Percentiles rank a stretch among this genome's conserved stretches.
These are phyloP conservation scores for Lentithecium fluviatile DNA, from an alignment of 495 filamentous ascomycete genomes.

Conservation along the genomic window DNA sequence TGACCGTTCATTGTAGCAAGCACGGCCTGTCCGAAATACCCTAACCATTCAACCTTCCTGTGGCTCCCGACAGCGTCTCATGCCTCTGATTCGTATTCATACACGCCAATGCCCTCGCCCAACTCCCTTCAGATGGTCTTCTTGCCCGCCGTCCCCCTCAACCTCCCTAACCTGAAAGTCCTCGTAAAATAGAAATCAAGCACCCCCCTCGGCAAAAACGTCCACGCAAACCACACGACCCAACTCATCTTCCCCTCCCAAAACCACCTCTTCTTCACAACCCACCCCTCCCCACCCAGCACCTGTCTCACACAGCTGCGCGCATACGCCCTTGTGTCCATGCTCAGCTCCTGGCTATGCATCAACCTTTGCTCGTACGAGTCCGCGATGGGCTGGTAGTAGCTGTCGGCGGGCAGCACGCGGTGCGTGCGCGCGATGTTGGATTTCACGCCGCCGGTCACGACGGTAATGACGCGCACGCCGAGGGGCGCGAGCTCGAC, in stretches of 20 bases:
- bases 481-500: slow-evolving; percentile 54
- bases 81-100: no score
- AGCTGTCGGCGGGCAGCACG: slow-evolving; percentile 47
- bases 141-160: slow-evolving; percentile 15
- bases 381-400: slow-evolving; percentile 54
- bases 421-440: slow-evolving; percentile 57
- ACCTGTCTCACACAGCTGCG: slow-evolving; percentile 56
- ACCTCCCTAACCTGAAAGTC: slow-evolving; percentile 25
- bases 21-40: no score
- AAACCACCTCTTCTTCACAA: slow-evolving; percentile 46
- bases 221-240: slow-evolving; percentile 52
- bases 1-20: no score
- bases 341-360: slow-evolving; percentile 58
- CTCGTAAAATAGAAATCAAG: slow-evolving; percentile 27
- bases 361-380: slow-evolving; percentile 54
- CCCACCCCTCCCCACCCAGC: slow-evolving; percentile 49
- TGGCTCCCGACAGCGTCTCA: no score
- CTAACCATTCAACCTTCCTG: no score
- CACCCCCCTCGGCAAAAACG: slow-evolving; percentile 41
- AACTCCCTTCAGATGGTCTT: slow-evolving; percentile 9
- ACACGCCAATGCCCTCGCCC: no score
- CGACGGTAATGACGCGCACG: slow-evolving; percentile 49
- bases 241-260: slow-evolving; percentile 53
- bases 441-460: slow-evolving; percentile 63
- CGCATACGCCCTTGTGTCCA: slow-evolving; percentile 56